These are phyloP conservation scores for Phragmites australis DNA, from an alignment of 176 grass and related monocot genomes.

Conservation along the genomic window DNA sequence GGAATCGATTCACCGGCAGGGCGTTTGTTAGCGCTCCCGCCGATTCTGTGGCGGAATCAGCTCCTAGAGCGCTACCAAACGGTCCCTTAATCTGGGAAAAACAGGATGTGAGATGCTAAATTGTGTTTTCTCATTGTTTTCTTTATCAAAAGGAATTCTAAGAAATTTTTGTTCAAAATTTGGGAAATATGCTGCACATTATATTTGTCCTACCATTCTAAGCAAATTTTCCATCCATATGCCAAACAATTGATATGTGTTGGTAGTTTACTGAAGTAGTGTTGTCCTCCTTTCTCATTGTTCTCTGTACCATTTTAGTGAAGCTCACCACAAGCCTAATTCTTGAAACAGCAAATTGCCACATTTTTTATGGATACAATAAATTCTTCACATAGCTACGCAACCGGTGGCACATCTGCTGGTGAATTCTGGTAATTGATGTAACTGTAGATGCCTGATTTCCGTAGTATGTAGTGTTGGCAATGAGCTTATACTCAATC, in stretches of 20 bases:
- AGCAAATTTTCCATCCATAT: not conserved
- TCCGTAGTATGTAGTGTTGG: not conserved
- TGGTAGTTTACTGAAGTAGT: constrained; percentile 8
- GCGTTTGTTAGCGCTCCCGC: no score
- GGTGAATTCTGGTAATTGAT: constrained; percentile 83
- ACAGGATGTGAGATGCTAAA: not conserved
- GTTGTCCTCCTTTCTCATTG: not conserved
- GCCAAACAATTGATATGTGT: not conserved
- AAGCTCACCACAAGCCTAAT: constrained; percentile 32
- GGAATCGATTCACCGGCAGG: no score
- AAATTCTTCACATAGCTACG: constrained; percentile 92
- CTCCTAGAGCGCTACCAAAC: no score
- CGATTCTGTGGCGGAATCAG: no score
- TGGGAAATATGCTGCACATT: not conserved
- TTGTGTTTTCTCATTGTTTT: not conserved
- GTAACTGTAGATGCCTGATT: not conserved
- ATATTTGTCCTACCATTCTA: not conserved
- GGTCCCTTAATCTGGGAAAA: not conserved
- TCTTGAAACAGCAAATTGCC: constrained; percentile 66
- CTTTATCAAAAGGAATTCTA: not conserved
- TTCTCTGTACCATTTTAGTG: constrained; percentile 15
- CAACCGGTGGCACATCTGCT: constrained; percentile 88
- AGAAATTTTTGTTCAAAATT: not conserved
- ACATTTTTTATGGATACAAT: constrained; percentile 90
- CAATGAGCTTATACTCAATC: not conserved